Evolutionary conservation across 2,329 filamentous ascomycete genomes (phyloP).

Genomic region (Monilinia polystroma): DNA sequence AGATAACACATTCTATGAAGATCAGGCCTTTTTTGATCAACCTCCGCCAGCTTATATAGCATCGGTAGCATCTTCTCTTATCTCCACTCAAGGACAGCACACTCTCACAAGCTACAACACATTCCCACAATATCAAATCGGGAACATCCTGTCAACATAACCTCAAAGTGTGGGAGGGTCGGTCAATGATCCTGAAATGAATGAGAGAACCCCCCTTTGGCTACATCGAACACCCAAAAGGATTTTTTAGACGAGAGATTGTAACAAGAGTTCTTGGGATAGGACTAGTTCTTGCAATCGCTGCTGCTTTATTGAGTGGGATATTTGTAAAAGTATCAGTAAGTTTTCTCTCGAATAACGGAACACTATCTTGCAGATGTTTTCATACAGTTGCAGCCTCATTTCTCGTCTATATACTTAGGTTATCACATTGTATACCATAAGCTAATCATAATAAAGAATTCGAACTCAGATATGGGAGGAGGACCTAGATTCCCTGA

Average conservation of each 20-base stretch:
- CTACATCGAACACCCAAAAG: constrained; percentile 19
- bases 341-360: background rate
- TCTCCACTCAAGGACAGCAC: constrained; percentile 12
- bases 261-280: constrained; percentile 28
- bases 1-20: constrained; percentile 1
- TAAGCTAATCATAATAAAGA: constrained; percentile 3
- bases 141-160: constrained; percentile 29
- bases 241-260: constrained; percentile 18
- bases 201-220: constrained; percentile 34
- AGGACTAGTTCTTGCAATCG: constrained; percentile 28
- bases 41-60: constrained; percentile 36
- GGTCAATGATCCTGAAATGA: constrained; percentile 22
- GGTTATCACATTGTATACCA: background rate
- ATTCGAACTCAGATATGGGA: constrained; percentile 1
- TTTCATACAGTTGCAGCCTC: background rate
- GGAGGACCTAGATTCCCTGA: background rate
- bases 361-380: background rate
- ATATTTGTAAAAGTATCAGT: background rate
- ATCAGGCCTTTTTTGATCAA: constrained; percentile 22
- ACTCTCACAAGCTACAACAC: constrained; percentile 32
- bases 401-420: too few relatives aligned
- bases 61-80: constrained; percentile 8
- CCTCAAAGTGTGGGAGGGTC: constrained; percentile 38
- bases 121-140: constrained; percentile 33
- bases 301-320: background rate